Conservation (phyloP, 2,329 filamentous ascomycete genomes). For the Paraphaeosphaeria minitans region DNA sequence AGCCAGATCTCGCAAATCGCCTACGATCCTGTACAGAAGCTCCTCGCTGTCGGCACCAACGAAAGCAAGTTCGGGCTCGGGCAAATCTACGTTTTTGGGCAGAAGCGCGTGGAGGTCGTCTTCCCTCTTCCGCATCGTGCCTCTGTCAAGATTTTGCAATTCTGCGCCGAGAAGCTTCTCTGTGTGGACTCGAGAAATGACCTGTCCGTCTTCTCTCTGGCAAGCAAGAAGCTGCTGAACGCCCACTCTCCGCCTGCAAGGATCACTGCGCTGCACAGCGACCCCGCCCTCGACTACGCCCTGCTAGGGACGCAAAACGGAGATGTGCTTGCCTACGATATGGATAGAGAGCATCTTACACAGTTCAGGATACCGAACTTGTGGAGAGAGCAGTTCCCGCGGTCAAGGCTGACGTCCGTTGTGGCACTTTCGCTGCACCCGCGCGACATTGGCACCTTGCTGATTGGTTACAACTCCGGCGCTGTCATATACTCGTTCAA, state of each 20-base stretch:
- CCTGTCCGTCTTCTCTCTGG: constrained; percentile 80
- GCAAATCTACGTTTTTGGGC: constrained; percentile 87
- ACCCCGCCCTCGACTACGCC: constrained; percentile 92
- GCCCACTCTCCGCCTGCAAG: constrained; percentile 77
- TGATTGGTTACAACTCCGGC: constrained; percentile 89
- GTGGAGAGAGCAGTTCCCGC: constrained; percentile 76
- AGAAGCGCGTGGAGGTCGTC: constrained; percentile 76
- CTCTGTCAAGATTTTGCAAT: constrained; percentile 78
- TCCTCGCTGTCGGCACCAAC: constrained; percentile 88
- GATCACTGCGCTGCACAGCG: constrained; percentile 75
- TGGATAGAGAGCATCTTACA: constrained; percentile 78
- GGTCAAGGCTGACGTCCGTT: constrained; percentile 67
- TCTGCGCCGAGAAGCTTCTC: constrained; percentile 83
- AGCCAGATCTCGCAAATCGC: constrained; percentile 73
- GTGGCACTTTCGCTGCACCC: constrained; percentile 86
- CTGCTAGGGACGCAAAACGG: constrained; percentile 83
- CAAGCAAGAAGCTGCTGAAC: constrained; percentile 68
- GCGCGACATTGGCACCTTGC: constrained; percentile 85
- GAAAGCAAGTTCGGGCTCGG: constrained; percentile 85
- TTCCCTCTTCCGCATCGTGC: constrained; percentile 73
- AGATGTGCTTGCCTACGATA: constrained; percentile 88
- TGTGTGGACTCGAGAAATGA: constrained; percentile 87
- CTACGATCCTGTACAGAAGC: constrained; percentile 92
- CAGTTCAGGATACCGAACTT: constrained; percentile 85
- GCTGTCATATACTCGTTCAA: constrained; percentile 95